These are phyloP conservation scores for Alternaria consortialis DNA, from an alignment of 2,329 filamentous ascomycete species.

Conservation along the genomic window DNA sequence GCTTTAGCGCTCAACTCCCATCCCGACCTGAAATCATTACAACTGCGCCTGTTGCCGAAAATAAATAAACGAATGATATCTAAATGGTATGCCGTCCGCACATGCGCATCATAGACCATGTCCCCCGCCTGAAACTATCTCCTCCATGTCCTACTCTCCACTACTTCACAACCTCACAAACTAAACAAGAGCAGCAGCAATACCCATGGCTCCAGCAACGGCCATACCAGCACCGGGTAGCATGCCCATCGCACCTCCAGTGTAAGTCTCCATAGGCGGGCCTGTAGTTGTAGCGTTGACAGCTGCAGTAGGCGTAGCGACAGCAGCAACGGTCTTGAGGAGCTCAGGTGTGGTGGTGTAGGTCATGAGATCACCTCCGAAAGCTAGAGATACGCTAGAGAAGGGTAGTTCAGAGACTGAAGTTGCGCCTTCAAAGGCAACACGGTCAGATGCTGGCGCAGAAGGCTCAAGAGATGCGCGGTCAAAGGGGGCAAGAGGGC, in stretches of 20 bases:
- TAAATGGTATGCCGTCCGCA: not conserved
- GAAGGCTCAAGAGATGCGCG: conserved; percentile 28
- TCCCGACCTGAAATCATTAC: accelerated
- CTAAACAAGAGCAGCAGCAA: conserved; percentile 9
- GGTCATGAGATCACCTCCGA: conserved; percentile 31
- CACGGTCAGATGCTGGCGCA: conserved; percentile 26
- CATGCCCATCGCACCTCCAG: conserved; percentile 2
- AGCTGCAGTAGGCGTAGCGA: conserved; percentile 20
- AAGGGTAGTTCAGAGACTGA: conserved; percentile 28
- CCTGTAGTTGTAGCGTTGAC: conserved; percentile 8
- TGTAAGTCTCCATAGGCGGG: conserved; percentile 8
- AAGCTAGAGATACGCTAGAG: conserved; percentile 25
- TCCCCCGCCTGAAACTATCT: not conserved
- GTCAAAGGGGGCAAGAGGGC: conserved; percentile 27
- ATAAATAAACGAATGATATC: not conserved
- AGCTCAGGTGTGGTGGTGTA: conserved; percentile 37
- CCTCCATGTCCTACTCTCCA: not conserved
- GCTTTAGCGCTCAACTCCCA: not conserved
- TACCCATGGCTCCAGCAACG: conserved; percentile 2
- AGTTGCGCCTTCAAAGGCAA: conserved; percentile 34
- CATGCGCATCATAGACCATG: not conserved
- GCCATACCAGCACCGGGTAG: conserved; percentile 6
- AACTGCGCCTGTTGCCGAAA: not conserved
- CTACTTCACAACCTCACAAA: too few relatives aligned
- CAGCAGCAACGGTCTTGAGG: conserved; percentile 34